Base-by-base conservation (phyloP, 306 rosid species). In the Ormosia emarginata region DNA sequence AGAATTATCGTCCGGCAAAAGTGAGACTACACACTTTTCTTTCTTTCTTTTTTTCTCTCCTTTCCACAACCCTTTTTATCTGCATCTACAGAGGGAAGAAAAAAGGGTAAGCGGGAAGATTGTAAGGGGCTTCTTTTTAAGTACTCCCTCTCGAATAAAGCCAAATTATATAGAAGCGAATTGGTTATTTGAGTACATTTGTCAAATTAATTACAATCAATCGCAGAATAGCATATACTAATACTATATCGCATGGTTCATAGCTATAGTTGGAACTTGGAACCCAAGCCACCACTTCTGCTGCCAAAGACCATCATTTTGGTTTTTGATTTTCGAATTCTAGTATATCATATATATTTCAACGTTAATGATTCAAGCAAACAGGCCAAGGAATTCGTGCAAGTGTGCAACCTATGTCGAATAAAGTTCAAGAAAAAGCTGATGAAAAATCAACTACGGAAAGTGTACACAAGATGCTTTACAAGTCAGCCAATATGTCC, bases 381-480 rank as follows among this genome's bases (percentile, higher is more conserved):
- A 55, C 1, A 17, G 37, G 36, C 6, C 0, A 44, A 15, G 24
- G 53, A 77, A 49, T 56, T 56, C 30, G 61, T 41, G 70, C 70
- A 56, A 56, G n/a, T 15, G 0, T 55, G n/a, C 63, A 33, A 33
- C 39, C n/a, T 7, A 11, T 41, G 32, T 32, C 29, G 4, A 73
- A 64, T 0, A 69, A 49, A 76, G 75, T 15, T 32, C 0, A 59
- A 75, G 62, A 59, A 36, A 77, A 77, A 70, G 59, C 18, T 7
- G 74, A 34, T 29, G 74, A 43, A 32, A 62, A 71, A 15, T 53
- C 56, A 65, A 29, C 46, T 11, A 79, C 61, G 67, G 81, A 84
- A 84, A 79, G 77, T 17, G 81, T 74, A 67, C 43, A 13, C 9
- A n/a, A 74, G 55, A 29, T 12, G 68, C 53, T 73, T 84, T 66